A percentile compares a stretch with the other conserved stretches of the same genome.
Evolutionary conservation across 805 yeast genomes (phyloP).

Genomic region (Scheffersomyces coipomensis): DNA sequence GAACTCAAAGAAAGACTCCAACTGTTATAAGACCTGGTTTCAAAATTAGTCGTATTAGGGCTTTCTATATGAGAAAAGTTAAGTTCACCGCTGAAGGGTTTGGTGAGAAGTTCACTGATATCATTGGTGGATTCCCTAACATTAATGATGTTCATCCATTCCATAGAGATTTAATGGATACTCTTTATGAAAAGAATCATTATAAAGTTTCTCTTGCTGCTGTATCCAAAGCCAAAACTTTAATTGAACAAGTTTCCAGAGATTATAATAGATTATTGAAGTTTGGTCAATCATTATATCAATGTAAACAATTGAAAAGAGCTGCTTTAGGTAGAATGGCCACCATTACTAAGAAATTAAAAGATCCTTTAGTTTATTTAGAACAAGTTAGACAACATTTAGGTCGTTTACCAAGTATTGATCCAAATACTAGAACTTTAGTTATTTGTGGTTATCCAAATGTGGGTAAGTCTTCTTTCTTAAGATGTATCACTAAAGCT

Average conservation of each 20-base stretch:
- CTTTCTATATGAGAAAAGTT: conserved; percentile 98
- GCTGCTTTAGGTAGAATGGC: conserved; percentile 99
- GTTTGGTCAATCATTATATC: conserved; percentile 96
- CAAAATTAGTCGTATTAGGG: conserved; percentile 92
- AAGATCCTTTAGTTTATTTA: conserved; percentile 88
- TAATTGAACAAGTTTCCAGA: conserved; percentile 93
- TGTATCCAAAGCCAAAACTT: conserved; percentile 86
- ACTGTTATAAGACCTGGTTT: conserved; percentile 98
- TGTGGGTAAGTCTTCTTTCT: conserved; percentile 96
- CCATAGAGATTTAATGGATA: conserved; percentile 97
- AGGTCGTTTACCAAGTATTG: conserved; percentile 97
- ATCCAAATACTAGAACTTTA: conserved; percentile 97
- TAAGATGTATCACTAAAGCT: conserved; percentile 91
- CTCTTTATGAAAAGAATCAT: conserved; percentile 96
- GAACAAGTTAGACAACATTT: conserved; percentile 99
- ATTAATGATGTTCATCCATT: conserved; percentile 97
- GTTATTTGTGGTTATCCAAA: conserved; percentile 98
- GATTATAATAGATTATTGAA: conserved; percentile 92
- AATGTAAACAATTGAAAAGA: conserved; percentile 96
- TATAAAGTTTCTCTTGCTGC: conserved; percentile 96
- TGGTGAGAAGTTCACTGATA: conserved; percentile 84
- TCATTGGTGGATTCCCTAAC: conserved; percentile 88
- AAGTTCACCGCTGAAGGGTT: conserved; percentile 96
- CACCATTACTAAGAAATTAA: conserved; percentile 90
- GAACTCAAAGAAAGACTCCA: conserved; percentile 98